Base-by-base conservation (phyloP, 2,329 filamentous ascomycete species). In the Chalara sp. region DNA sequence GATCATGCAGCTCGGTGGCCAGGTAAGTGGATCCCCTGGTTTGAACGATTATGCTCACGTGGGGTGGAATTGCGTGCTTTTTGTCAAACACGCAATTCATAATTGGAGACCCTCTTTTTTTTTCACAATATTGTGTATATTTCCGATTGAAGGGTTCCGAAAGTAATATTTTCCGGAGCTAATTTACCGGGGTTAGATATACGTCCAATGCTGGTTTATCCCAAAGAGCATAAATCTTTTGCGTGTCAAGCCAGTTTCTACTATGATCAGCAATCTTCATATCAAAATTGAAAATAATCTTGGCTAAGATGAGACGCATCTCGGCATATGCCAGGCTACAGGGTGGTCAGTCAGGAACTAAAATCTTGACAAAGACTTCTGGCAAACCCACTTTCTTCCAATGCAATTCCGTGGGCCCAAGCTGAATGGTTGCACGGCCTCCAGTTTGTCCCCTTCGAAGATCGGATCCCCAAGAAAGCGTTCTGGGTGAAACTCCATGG, bases 381-480 rank as follows among this genome's bases (percentile, higher is more conserved):
- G 3, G 21, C 21, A 21, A 21, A 21, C 21, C 3, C 21, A 21
- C 21, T 21, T 21, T 21, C 46, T 49, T 2, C 61, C 65, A 2
- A 67, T 52, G 43, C 65, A 67, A 40, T 62, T 63, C 5, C 61
- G 58, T 6, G 63, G 60, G 1, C 65, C 65, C 32, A 58, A 54
- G 1, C 58, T 61, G 46, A 63, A 66, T 2, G 67, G 63, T 40
- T 66, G 63, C 10, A 67, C 52, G 0, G 53, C 57, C 1, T 64
- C 63, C 13, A 59, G 56, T 8, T 65, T 66, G 42, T 72, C 70
- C 4, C 49, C 47, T 2, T 37, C 21, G 42, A 64, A 68, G 5
- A 53, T 53, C 3, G 48, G 35, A 6, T 45, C 30, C 21, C 31
- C 33, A 4, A 73, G 53, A 53, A 56, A 56, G 8, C 58, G 48